These are phyloP conservation scores for Immersiporthe knoxdaviesiana DNA, from an alignment of 2,329 filamentous ascomycete genomes.

Conservation along the genomic window DNA sequence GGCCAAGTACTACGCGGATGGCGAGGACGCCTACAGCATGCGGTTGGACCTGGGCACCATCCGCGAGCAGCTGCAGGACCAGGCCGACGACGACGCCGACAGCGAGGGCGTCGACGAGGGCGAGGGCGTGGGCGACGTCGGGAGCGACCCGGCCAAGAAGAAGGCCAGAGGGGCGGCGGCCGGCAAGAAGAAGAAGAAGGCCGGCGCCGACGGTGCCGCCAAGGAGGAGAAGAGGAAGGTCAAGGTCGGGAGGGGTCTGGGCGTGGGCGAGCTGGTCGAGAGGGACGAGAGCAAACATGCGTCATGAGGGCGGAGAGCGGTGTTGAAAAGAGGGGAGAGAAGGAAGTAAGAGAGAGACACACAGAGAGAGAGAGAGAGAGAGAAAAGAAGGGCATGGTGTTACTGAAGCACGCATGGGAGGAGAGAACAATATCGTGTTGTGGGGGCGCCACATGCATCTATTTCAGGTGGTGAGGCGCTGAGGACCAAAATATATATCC, in stretches of 20 bases:
- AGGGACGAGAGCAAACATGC: conserved; percentile 63
- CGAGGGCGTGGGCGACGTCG: conserved; percentile 69
- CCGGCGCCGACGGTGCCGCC: conserved; percentile 35
- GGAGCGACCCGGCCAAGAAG: conserved; percentile 46
- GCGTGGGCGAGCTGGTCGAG: conserved; percentile 79
- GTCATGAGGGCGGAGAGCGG: conserved; percentile 28
- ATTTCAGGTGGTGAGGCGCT: not conserved
- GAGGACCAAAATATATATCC: not conserved
- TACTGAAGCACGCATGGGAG: too few species aligned
- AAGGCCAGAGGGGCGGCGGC: conserved; percentile 41
- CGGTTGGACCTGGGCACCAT: conserved; percentile 76
- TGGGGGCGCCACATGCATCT: not conserved
- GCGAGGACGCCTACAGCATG: conserved; percentile 96
- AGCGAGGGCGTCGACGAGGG: conserved; percentile 62
- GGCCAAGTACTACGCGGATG: conserved; percentile 93
- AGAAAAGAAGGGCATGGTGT: too few species aligned
- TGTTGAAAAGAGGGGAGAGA: too few species aligned
- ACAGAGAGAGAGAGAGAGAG: too few species aligned
- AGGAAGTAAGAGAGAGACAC: not conserved
- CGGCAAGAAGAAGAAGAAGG: conserved; percentile 30
- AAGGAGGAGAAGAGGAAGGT: conserved; percentile 76
- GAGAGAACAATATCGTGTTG: too few species aligned
- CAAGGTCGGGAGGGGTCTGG: conserved; percentile 78
- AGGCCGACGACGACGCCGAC: conserved; percentile 41
- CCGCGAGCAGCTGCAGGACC: conserved; percentile 51